Evolutionary conservation across 1,139 yeast species (phyloP).

Genomic region (Debaryomycetaceae sp.): DNA sequence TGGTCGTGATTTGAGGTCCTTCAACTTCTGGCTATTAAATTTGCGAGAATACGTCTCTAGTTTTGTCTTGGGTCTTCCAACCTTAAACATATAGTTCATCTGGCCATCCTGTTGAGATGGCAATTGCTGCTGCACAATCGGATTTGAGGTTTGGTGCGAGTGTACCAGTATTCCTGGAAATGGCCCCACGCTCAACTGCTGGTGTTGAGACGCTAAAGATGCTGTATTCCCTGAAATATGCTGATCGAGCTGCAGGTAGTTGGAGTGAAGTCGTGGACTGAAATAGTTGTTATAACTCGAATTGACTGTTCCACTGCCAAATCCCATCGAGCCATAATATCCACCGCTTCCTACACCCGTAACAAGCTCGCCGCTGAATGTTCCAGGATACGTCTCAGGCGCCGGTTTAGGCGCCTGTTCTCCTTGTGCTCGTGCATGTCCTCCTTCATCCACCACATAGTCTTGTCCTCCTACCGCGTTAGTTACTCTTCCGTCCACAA

Average conservation of each 20-base stretch:
- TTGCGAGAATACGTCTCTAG: conserved; percentile 6
- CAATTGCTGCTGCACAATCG: conserved; percentile 4
- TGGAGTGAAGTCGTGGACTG: conserved; percentile 1
- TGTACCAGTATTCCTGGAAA: conserved; percentile 5
- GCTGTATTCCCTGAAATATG: background rate
- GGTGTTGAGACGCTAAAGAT: background rate
- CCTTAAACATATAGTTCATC: conserved; percentile 6
- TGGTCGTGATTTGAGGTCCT: conserved; percentile 28
- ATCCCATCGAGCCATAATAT: background rate
- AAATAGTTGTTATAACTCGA: conserved; percentile 1
- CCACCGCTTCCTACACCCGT: background rate
- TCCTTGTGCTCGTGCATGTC: background rate
- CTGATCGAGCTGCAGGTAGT: conserved; percentile 1
- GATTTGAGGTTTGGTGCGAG: conserved; percentile 4
- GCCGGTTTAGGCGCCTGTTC: background rate
- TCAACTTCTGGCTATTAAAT: conserved; percentile 7
- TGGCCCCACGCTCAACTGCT: conserved; percentile 1
- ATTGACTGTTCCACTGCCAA: background rate
- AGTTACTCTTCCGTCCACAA: too few relatives aligned
- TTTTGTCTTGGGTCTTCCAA: conserved; percentile 11
- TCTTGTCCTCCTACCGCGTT: background rate
- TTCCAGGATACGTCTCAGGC: background rate
- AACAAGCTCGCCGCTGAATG: background rate
- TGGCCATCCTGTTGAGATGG: conserved; percentile 6
- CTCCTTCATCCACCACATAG: background rate